A percentile compares a stretch with the other conserved stretches of the same genome.
phyloP scores from a whole-genome alignment of 768 basidiomycete species.

The Pisolithus albus region DNA sequence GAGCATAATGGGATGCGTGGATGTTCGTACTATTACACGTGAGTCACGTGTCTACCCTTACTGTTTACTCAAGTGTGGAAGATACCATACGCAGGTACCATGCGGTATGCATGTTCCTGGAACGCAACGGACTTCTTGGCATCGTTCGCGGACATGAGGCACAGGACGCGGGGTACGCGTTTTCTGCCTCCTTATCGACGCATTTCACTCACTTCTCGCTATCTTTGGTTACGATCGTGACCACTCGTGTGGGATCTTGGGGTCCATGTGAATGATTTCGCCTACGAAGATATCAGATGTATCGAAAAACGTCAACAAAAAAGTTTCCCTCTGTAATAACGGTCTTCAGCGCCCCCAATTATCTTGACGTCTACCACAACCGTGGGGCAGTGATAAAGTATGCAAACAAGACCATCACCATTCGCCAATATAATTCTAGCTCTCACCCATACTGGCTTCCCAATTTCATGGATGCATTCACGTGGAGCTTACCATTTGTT shows the following conservation, averaged over 20 bases:
- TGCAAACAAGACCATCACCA: slow-evolving; percentile 94
- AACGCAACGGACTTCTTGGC: slow-evolving; percentile 82
- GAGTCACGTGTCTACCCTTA: slow-evolving; percentile 23
- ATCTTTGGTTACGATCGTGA: background rate
- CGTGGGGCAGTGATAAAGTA: slow-evolving; percentile 97
- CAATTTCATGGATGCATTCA: slow-evolving; percentile 98
- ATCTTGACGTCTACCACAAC: slow-evolving; percentile 96
- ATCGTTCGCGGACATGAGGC: slow-evolving; percentile 98
- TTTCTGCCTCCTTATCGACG: background rate
- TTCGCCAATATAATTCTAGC: slow-evolving; percentile 76
- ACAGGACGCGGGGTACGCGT: slow-evolving; percentile 86
- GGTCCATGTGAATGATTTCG: background rate
- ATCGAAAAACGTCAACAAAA: slow-evolving; percentile 88
- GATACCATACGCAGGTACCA: slow-evolving; percentile 49
- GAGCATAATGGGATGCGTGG: slow-evolving; percentile 83
- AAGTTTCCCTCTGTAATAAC: slow-evolving; percentile 98
- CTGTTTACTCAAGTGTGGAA: background rate
- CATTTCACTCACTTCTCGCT: background rate
- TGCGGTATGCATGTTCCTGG: slow-evolving; percentile 93
- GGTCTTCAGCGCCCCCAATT: slow-evolving; percentile 96
- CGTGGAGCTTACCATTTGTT: slow-evolving; percentile 97
- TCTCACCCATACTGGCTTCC: slow-evolving; percentile 94
- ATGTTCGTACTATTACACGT: slow-evolving; percentile 93
- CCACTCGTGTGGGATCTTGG: no score
- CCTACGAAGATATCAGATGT: slow-evolving; percentile 73